Evolutionary conservation across 2,329 filamentous ascomycete species (phyloP), one percentile per base, ranked within the genome.

Genomic region (Colletotrichum brevisporum): DNA sequence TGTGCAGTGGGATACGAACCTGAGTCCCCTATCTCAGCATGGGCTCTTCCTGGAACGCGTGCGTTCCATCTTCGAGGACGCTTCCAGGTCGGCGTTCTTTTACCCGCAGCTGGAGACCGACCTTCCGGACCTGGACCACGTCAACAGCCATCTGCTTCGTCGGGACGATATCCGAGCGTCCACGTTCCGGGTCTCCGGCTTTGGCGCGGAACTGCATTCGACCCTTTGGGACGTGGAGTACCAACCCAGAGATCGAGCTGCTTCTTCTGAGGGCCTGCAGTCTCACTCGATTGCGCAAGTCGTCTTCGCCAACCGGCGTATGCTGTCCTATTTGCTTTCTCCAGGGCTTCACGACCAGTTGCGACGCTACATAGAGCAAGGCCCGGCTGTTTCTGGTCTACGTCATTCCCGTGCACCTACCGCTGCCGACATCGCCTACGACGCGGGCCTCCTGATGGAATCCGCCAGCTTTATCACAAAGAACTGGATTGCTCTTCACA

Each of bases 11-110:
- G 61, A 73, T 0, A 0, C 65, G 0, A n/a, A 59, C 0, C 73
- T 89, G 0, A 77, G 79, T 1, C 79, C 77, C 5, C 70, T 85
- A 1, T 74, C 83, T 0, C 87, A 89, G 61, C 81, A 88, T 62
- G 78, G 79, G 0, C 73, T 74, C 0, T 86, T 87, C 50, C 76
- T 76, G 45, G 69, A 72, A 2, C 56, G 71, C 6, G 83, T 85
- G 0, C 47, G 72, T 5, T 71, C 63, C 0, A 79, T 87, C 16
- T 74, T 84, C 5, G 31, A 74, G 2, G 76, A 83, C 1, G 62
- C 43, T 4, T 9, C 24, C 2, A 18, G 18, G n/a, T 45, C 36
- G 1, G 21, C 36, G 2, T 60, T 69, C 45, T 69, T 69, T 4
- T 15, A 56, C n/a, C 62, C 54, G 1, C 4, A 39, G 4, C 5